Evolutionary conservation across 257 asterid species (phyloP), one percentile per base, ranked within the genome.

Genomic region (Primulina eburnea): DNA sequence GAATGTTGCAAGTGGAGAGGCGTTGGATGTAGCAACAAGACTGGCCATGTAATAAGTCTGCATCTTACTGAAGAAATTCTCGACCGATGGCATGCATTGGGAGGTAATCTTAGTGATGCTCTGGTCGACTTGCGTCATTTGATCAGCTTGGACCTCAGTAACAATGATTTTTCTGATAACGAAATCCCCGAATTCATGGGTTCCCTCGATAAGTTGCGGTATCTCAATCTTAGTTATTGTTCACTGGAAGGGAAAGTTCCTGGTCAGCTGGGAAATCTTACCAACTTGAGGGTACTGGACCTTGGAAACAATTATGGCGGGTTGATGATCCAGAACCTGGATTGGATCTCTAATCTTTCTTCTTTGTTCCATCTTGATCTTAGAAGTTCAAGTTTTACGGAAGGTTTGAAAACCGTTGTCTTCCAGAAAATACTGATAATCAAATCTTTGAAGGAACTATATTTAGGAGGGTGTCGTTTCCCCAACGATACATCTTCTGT

Each of bases 1-100:
- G 79, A 82, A 29, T 85, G 90, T 71, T 82, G 88, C 68, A 18
- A 60, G 11, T 85, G 90, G 87, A 7, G 18, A 1, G 83, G 81
- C 0, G 64, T 85, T 4, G 1, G 2, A 0, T 85, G 90, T 53
- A 72, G 82, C 75, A 78, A 82, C 69, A 37, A n/a, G 9, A 81
- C 81, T 0, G 68, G 79, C 4, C 73, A 77, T 56, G 77, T 85
- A 2, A 67, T 62, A 0, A 37, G 9, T 4, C 78, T 85, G 11
- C 67, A n/a, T 0, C 76, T 84, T n/a, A 4, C 4, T 26, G 61
- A 40, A 2, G 28, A 10, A 11, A 0, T 4, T 26, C n/a, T 60
- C 8, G 7, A 5, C 8, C 52, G 17, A 2, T 26, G 60, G 47
- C 12, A 38, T 38, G 14, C 47, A 0, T 70, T 72, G 57, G 10